These are phyloP conservation scores for Globisporangium radiosum DNA, from an alignment of 352 stramenopile species.

Conservation along the genomic window DNA sequence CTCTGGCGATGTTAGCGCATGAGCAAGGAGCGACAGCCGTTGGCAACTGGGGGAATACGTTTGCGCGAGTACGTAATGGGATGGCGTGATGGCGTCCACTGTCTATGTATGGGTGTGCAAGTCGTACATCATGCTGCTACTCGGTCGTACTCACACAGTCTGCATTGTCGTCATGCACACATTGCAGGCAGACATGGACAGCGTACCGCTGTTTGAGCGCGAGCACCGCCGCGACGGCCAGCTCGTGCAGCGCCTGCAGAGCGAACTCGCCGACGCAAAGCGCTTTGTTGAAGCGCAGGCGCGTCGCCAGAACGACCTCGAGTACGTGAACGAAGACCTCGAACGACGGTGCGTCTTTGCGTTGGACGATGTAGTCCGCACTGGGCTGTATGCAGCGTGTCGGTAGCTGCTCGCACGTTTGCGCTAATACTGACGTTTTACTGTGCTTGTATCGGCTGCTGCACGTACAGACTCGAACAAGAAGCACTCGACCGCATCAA, in stretches of 20 bases:
- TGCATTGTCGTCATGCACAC: background rate
- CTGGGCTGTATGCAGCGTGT: too few relatives aligned
- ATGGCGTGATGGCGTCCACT: too few relatives aligned
- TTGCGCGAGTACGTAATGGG: slow-evolving; percentile 22
- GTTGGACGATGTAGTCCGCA: background rate
- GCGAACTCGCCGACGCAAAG: slow-evolving; percentile 79
- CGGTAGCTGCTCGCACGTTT: background rate
- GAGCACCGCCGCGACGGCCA: slow-evolving; percentile 83
- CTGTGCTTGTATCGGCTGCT: background rate
- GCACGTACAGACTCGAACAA: slow-evolving; percentile 42
- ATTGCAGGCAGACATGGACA: slow-evolving; percentile 67
- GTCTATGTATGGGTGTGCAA: too few relatives aligned
- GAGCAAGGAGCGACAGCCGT: slow-evolving; percentile 21
- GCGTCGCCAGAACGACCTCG: slow-evolving; percentile 76
- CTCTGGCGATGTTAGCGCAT: slow-evolving; percentile 16
- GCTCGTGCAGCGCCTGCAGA: slow-evolving; percentile 77
- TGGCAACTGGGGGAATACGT: slow-evolving; percentile 48
- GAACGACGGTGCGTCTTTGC: slow-evolving; percentile 41
- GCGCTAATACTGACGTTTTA: background rate
- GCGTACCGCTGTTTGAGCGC: slow-evolving; percentile 78
- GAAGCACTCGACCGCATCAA: slow-evolving; percentile 81
- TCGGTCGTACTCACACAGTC: background rate
- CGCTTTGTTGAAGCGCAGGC: slow-evolving; percentile 79
- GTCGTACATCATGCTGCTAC: too few relatives aligned
- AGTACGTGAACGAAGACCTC: slow-evolving; percentile 85